Base-by-base conservation (phyloP, 2,329 filamentous ascomycete genomes). In the Alternaria sp. region DNA sequence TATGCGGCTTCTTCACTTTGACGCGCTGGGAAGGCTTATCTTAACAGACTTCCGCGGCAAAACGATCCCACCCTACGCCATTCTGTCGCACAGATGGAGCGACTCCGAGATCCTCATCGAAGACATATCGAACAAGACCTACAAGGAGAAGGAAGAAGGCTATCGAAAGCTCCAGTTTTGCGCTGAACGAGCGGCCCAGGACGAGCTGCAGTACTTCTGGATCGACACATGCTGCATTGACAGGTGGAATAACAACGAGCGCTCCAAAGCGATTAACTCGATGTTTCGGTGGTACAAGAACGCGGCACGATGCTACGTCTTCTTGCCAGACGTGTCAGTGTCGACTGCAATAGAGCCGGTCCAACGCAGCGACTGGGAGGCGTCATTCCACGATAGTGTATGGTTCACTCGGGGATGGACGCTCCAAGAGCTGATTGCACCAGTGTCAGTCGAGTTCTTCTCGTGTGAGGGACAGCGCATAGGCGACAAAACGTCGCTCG, bases 11-110 rank as follows among this genome's bases (percentile, higher is more conserved):
- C 63, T 67, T 28, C 45, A 63, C 49, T 63, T 54, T 49, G n/a
- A 67, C 41, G 34, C 46, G 20, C 34, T 45, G 18, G 56, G 50
- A 30, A 63, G 43, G 34, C 61, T 50, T 12, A 27, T 60, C 57
- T 60, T 60, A 43, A 68, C 63, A 59, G 55, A 67, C 34, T 67
- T 66, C 22, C 22, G 56, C 53, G 40, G 60, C 50, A 65, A 65
- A 41, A 34, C 52, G 11, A 64, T 63, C 32, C 62, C 60, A 40
- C 65, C 59, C 40, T 78, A 78, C 58, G 76, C 74, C 11, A 78
- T 79, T 50, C 73, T 79, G 11, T 79, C 74, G 20, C 77, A 79
- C 62, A 72, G 67, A 55, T 78, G 75, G 76, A 51, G 60, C 25
- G 56, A 68, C 43, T 70, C 72, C n/a, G 73, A 79, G 65, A 60